Evolutionary conservation across 1,284 basidiomycete species (phyloP), one percentile per base, ranked within the genome.

Genomic region (Marasmius tenuissimus): DNA sequence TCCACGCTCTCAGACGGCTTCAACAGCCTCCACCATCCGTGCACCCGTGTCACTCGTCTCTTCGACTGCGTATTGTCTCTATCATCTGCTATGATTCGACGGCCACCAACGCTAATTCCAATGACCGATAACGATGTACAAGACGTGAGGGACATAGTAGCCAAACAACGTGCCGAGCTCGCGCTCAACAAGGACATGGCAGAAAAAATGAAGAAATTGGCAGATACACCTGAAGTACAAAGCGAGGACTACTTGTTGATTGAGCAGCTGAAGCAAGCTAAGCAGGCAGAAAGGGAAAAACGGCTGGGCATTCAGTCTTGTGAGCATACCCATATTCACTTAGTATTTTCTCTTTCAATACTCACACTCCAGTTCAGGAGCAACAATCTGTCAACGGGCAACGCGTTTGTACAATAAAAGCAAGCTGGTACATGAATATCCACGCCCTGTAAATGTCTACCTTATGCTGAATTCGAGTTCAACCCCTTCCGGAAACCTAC

Each of bases 101-200:
- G 90, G 59, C 79, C 82, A 33, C 91, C 91, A 6, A 92, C 91
- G 1, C 80, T 89, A 63, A 88, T 93, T 65, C 80, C 82, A 27
- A 86, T 93, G 83, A 84, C 77, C 66, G 90, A 92, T 68, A 73
- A 78, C 34, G 91, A 92, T 71, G 86, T 93, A 37, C 87, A 91
- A 75, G 88, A 91, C 64, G 78, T 92, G 49, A 83, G 89, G 42
- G 84, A 86, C 52, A 73, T 86, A 64, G 75, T 91, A 33, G 76
- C 78, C 12, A 79, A 82, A 68, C 84, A 85, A 68, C 86, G 83
- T 68, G 71, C 76, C 10, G 81, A 83, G 2, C 74, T 73, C 10
- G 70, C 72, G 63, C 69, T 71, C 37, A 76, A 79, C 22, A 76
- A 83, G 64, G 73, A 73, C 40, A 68, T 77, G 47, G 70, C 81